Evolutionary conservation across 2,329 filamentous ascomycete species (phyloP).

Genomic region (Fusarium equiseti): DNA sequence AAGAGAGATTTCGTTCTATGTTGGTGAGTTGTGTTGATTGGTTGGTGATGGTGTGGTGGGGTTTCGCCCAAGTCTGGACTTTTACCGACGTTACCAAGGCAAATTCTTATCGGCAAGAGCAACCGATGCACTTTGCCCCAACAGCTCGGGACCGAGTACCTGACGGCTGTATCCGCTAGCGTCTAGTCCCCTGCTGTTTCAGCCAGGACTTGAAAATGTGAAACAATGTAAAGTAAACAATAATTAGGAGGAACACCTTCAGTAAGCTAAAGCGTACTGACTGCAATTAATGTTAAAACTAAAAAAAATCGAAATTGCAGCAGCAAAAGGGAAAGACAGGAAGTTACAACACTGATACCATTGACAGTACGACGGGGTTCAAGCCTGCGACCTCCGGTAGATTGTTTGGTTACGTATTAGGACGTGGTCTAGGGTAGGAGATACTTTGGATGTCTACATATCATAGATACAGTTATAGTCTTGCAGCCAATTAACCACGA

Average conservation of each 20-base stretch:
- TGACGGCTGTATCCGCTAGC: not conserved
- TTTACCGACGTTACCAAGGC: not conserved
- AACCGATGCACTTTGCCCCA: too few relatives aligned
- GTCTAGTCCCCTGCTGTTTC: too few relatives aligned
- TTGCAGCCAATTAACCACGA: too few relatives aligned
- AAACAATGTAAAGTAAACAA: not conserved
- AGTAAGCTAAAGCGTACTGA: too few relatives aligned
- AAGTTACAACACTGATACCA: rapidly evolving
- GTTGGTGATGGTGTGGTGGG: not conserved
- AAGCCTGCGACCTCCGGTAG: rapidly evolving
- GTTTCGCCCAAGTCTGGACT: rapidly evolving
- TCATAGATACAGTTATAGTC: too few relatives aligned
- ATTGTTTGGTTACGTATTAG: rapidly evolving
- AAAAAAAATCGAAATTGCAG: too few relatives aligned
- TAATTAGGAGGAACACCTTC: rapidly evolving
- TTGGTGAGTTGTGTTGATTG: too few relatives aligned
- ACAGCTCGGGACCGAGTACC: not conserved
- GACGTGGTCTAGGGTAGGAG: too few relatives aligned
- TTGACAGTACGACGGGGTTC: too few relatives aligned
- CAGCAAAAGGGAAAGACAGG: too few relatives aligned
- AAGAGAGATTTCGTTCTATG: rapidly evolving
- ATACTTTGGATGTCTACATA: rapidly evolving
- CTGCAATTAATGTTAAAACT: too few relatives aligned
- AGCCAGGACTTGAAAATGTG: not conserved
- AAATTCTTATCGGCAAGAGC: too few relatives aligned